Conservation (phyloP, 352 stramenopile species). For the Thraustochytrium sp. region DNA sequence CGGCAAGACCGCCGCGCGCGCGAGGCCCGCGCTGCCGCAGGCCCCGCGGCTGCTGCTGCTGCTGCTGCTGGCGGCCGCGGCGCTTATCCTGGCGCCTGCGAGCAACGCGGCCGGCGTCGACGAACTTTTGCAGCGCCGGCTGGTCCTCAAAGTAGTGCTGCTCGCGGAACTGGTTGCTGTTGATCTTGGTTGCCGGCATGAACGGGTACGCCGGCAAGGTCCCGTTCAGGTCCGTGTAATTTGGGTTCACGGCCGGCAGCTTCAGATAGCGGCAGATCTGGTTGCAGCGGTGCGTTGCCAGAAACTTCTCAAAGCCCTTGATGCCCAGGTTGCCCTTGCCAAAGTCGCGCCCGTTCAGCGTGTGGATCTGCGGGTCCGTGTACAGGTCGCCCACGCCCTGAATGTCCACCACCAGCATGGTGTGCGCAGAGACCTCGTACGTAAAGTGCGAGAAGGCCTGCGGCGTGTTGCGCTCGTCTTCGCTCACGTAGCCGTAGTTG, state of each 20-base stretch:
- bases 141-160: constrained; percentile 6
- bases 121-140: constrained; percentile 9
- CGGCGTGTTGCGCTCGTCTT: constrained; percentile 70
- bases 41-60: too few species aligned
- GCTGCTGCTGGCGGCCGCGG: too few species aligned
- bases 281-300: constrained; percentile 76
- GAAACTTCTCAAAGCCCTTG: constrained; percentile 73
- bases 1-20: not conserved
- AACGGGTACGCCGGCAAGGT: constrained; percentile 15
- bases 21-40: too few species aligned
- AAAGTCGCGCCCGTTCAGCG: constrained; percentile 71
- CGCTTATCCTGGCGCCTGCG: not conserved
- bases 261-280: constrained; percentile 64
- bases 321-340: constrained; percentile 74
- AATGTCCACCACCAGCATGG: constrained; percentile 87
- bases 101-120: not conserved
- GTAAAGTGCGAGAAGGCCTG: constrained; percentile 61
- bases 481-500: constrained; percentile 63
- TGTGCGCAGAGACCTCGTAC: constrained; percentile 81
- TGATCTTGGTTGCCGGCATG: constrained; percentile 29
- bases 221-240: constrained; percentile 24
- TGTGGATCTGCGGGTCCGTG: constrained; percentile 90
- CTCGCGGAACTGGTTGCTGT: constrained; percentile 2
- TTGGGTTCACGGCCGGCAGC: constrained; percentile 33
- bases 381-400: constrained; percentile 89